These are phyloP conservation scores for Cocos nucifera DNA, from an alignment of 176 grass and related monocot genomes.

Conservation along the genomic window DNA sequence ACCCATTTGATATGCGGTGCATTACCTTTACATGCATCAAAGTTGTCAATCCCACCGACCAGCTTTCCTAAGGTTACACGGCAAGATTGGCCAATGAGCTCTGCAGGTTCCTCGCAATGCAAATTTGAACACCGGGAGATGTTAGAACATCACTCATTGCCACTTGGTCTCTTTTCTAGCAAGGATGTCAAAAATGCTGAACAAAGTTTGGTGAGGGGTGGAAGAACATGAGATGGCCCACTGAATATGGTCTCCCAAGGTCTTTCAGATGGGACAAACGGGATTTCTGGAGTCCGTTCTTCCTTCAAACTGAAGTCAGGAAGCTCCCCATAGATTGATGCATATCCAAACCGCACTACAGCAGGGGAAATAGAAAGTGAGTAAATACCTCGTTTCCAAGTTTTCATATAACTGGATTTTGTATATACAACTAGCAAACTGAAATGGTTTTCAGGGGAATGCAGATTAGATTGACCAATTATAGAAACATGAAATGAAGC, in stretches of 20 bases:
- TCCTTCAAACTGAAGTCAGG: conserved; percentile 35
- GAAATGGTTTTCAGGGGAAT: no score
- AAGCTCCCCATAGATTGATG: conserved; percentile 79
- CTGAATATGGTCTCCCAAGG: conserved; percentile 96
- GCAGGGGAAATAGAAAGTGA: conserved; percentile 18
- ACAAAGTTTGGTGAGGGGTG: conserved; percentile 75
- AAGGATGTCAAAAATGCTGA: conserved; percentile 62
- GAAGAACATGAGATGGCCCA: conserved; percentile 75
- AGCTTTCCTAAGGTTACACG: no score
- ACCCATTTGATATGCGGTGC: no score
- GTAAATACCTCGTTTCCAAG: background rate
- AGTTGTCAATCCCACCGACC: no score
- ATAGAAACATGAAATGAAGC: no score
- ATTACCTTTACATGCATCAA: no score
- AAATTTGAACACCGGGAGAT: background rate
- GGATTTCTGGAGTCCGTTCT: conserved; percentile 30
- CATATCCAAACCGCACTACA: conserved; percentile 60
- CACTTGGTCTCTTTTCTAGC: conserved; percentile 48
- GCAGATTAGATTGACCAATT: no score
- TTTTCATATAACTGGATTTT: no score
- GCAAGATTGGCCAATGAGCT: no score
- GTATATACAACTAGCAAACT: no score
- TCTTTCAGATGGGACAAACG: conserved; percentile 62
- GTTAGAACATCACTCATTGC: conserved; percentile 25
- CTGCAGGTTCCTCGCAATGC: no score